Conservation (phyloP, 208 protist species). For the Lotmaria passim region DNA sequence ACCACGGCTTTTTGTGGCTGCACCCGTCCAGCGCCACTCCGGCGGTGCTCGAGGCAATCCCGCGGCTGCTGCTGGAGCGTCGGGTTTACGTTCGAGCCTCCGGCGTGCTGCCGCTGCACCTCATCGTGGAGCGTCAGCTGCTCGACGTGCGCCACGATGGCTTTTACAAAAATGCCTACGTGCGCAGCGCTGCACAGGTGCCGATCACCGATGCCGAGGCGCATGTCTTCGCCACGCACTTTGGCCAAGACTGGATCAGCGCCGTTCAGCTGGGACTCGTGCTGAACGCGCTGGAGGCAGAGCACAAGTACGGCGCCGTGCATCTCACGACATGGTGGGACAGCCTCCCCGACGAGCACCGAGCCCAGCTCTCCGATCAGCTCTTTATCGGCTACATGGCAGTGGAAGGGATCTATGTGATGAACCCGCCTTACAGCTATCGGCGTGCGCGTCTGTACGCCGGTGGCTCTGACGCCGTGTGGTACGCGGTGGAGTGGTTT, state of each 20-base stretch:
- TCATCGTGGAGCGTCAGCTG: slow-evolving; percentile 51
- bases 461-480: slow-evolving; percentile 47
- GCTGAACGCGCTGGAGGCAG: slow-evolving; percentile 70
- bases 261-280: slow-evolving; percentile 73
- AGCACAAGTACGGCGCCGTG: slow-evolving; percentile 50
- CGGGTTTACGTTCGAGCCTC: slow-evolving; percentile 51
- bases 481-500: slow-evolving; percentile 75
- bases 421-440: slow-evolving; percentile 84
- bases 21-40: slow-evolving; percentile 68
- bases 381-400: slow-evolving; percentile 77
- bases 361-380: slow-evolving; percentile 61
- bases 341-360: slow-evolving; percentile 32
- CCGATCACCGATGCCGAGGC: slow-evolving; percentile 54
- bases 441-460: slow-evolving; percentile 56
- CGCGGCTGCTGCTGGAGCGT: slow-evolving; percentile 48
- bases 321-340: slow-evolving; percentile 55
- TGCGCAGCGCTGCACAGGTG: slow-evolving; percentile 49
- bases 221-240: slow-evolving; percentile 54
- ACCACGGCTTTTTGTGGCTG: slow-evolving; percentile 86
- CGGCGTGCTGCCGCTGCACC: slow-evolving; percentile 48
- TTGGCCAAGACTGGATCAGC: slow-evolving; percentile 65
- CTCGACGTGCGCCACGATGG: slow-evolving; percentile 61
- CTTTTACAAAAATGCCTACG: slow-evolving; percentile 76
- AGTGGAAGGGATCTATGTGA: slow-evolving; percentile 75
- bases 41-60: slow-evolving; percentile 44